Percentiles rank a stretch among this genome's conserved stretches.
Conservation (phyloP, 1,284 basidiomycete genomes). For the Cryptococcus depauperatus region DNA sequence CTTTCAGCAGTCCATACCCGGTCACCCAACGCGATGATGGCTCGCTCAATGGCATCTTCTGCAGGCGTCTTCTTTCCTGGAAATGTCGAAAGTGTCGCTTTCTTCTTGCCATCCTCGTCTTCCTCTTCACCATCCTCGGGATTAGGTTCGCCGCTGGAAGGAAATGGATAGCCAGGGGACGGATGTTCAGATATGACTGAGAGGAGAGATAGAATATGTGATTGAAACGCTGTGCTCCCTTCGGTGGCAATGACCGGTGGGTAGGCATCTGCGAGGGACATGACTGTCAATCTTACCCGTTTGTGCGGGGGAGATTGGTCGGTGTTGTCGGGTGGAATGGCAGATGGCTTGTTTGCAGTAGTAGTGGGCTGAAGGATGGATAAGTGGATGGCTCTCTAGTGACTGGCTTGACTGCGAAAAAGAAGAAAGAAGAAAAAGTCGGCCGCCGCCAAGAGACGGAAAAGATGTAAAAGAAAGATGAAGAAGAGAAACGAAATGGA, state of each 20-base stretch:
- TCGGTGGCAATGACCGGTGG: conserved; percentile 15
- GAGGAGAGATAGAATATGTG: conserved; percentile 32
- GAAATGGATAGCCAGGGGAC: conserved; percentile 35
- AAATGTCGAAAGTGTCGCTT: conserved; percentile 9
- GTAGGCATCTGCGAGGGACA: conserved; percentile 10
- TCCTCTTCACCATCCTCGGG: neutral
- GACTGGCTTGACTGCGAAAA: too few relatives aligned
- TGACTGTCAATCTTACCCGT: conserved; percentile 3
- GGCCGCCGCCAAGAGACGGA: too few relatives aligned
- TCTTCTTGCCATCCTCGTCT: neutral
- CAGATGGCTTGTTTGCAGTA: neutral
- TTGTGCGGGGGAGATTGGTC: conserved; percentile 5
- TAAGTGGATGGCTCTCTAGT: too few relatives aligned
- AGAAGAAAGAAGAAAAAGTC: too few relatives aligned
- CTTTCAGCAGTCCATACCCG: conserved; percentile 23
- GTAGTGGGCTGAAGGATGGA: neutral
- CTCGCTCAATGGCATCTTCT: conserved; percentile 36
- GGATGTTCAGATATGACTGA: conserved; percentile 29
- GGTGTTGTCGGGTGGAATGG: conserved; percentile 2
- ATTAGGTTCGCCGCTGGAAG: conserved; percentile 6
- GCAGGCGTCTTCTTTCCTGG: conserved; percentile 26
- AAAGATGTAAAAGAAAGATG: too few relatives aligned
- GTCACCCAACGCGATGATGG: conserved; percentile 31
- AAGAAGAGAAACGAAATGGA: too few relatives aligned
- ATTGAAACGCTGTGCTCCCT: conserved; percentile 27